Base-by-base conservation (phyloP, 345 rosid species). In the Sapria himalayana region DNA sequence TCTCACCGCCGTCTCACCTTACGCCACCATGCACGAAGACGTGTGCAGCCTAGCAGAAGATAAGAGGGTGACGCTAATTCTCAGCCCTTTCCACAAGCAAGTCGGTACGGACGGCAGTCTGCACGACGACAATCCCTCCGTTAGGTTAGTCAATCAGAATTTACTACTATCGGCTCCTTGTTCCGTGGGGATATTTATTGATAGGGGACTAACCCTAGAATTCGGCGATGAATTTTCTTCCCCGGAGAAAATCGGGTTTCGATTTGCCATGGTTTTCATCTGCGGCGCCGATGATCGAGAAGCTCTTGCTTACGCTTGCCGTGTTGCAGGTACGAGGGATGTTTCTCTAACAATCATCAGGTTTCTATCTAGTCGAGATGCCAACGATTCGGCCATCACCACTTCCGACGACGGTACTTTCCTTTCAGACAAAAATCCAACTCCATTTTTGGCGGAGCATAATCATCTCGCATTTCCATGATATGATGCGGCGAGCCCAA, bases 261-360 rank as follows among this genome's bases (percentile, higher is more conserved):
- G 22, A 8, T 37, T 50, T 4, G 55, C 49, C 2, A 50, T 63
- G 69, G 4, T 59, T 10, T 59, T 51, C 37, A 13, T 51, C 0
- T 61, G 70, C 2, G 62, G 65, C 0, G 29, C 53, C 4, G 65
- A 64, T 29, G 51, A 43, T 6, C 46, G 48, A 0, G 70, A 64
- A 33, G 65, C 65, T 0, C 44, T 59, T 8, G 18, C 49, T 9
- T 59, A 55, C 9, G 62, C 61, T 1, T 48, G 49, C 45, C 48
- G 58, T 39, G 59, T 51, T 42, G 52, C 58, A 1, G 50, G 41
- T 4, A 31, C 45, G 1, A 6, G 44, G 0, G 25, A 33, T 1
- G 49, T 55, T 7, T 55, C 8, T 2, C 34, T 59, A 2, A 39
- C 41, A 2, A 56, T 48, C 1, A 15, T 59, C 2, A 55, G 68